phyloP scores from a whole-genome alignment of 2,329 filamentous ascomycete genomes.

The Raffaelea deltoideospora region DNA sequence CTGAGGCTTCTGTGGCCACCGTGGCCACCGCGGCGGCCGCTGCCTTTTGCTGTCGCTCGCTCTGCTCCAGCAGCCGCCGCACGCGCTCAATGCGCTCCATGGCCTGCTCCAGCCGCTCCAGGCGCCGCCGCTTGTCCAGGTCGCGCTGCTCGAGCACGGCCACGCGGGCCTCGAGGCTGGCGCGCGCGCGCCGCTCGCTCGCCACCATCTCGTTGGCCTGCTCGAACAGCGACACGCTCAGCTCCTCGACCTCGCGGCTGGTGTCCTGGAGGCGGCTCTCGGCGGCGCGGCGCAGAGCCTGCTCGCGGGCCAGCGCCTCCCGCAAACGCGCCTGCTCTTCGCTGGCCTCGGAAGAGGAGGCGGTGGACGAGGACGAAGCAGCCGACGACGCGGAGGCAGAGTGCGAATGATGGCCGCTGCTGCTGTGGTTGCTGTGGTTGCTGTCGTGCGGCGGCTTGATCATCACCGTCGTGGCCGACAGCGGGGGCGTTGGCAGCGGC shows the following conservation, averaged over 20 bases:
- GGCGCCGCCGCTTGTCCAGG: slow-evolving; percentile 48
- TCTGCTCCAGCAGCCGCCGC: slow-evolving; percentile 36
- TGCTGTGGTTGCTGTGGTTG: too few relatives aligned
- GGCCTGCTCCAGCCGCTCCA: slow-evolving; percentile 58
- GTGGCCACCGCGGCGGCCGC: background rate
- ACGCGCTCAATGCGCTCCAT: slow-evolving; percentile 58
- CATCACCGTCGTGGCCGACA: slow-evolving; percentile 1
- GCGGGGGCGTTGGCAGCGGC: slow-evolving; percentile 10
- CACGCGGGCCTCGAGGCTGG: slow-evolving; percentile 56
- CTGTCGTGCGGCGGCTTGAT: background rate
- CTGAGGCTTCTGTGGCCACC: background rate
- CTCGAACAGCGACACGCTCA: slow-evolving; percentile 61
- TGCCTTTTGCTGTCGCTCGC: too few relatives aligned
- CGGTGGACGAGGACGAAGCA: slow-evolving; percentile 3
- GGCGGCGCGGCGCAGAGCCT: slow-evolving; percentile 49
- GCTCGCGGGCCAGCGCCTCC: slow-evolving; percentile 49
- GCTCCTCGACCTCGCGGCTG: slow-evolving; percentile 61
- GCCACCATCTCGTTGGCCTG: slow-evolving; percentile 84
- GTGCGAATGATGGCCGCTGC: too few relatives aligned
- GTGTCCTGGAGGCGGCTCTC: slow-evolving; percentile 53
- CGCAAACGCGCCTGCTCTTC: slow-evolving; percentile 36
- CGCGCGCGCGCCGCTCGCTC: slow-evolving; percentile 53
- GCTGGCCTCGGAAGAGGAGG: slow-evolving; percentile 11
- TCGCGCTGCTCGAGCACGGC: slow-evolving; percentile 55
- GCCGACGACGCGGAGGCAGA: background rate